These are phyloP conservation scores for Crithidia brevicula DNA, from an alignment of 208 protist species.

Conservation along the genomic window DNA sequence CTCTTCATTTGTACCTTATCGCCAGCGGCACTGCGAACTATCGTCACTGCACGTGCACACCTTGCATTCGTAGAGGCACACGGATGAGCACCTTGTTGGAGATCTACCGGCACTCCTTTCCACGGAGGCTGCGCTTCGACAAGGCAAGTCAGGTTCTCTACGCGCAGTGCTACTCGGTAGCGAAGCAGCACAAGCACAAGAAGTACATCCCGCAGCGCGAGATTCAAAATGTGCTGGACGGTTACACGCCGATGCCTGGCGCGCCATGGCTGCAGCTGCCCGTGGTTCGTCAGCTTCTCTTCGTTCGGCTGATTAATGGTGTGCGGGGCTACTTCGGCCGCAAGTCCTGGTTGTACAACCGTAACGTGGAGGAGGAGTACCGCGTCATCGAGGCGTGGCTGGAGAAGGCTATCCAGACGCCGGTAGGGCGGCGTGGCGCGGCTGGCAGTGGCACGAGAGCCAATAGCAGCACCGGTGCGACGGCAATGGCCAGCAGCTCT, in stretches of 20 bases:
- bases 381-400: slow-evolving; percentile 63
- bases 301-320: slow-evolving; percentile 72
- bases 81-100: slow-evolving; percentile 68
- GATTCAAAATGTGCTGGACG: slow-evolving; percentile 62
- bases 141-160: slow-evolving; percentile 81
- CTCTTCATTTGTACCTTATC: too few relatives aligned
- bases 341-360: slow-evolving; percentile 79
- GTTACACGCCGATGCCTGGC: slow-evolving; percentile 60
- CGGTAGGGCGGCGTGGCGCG: background rate
- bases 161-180: slow-evolving; percentile 69
- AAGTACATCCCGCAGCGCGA: slow-evolving; percentile 78
- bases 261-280: slow-evolving; percentile 77
- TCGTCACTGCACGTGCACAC: too few relatives aligned
- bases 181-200: slow-evolving; percentile 65
- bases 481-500: background rate
- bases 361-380: slow-evolving; percentile 77
- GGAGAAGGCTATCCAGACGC: slow-evolving; percentile 29
- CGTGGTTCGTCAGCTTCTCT: slow-evolving; percentile 77
- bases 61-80: background rate
- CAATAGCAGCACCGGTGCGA: background rate
- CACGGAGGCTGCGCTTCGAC: slow-evolving; percentile 83
- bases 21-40: background rate
- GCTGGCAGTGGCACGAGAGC: background rate
- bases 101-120: slow-evolving; percentile 75
- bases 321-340: slow-evolving; percentile 47